These are phyloP conservation scores for Triticum dicoccoides DNA, from an alignment of 176 grass and related monocot species.

Conservation along the genomic window DNA sequence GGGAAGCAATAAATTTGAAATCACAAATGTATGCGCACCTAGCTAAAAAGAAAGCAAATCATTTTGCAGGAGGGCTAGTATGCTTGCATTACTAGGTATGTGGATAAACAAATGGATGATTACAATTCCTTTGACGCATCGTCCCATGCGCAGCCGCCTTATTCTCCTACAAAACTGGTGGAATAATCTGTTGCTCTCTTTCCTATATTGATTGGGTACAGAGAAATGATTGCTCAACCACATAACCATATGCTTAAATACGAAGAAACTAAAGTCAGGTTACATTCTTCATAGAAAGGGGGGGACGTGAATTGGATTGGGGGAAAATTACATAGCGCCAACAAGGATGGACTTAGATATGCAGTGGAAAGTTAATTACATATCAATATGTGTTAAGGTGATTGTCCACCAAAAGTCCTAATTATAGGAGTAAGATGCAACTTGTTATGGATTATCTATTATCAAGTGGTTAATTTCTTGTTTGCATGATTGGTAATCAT, in stretches of 20 bases:
- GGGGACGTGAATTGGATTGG: neutral
- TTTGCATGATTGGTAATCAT: no score
- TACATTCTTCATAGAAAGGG: constrained; percentile 1
- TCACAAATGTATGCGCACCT: neutral
- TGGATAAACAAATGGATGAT: neutral
- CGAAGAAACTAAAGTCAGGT: neutral
- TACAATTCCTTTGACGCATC: neutral
- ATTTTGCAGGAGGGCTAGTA: neutral
- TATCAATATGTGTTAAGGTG: neutral
- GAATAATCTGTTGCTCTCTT: neutral
- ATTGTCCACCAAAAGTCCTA: constrained; percentile 9
- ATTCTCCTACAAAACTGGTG: neutral
- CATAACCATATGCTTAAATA: neutral
- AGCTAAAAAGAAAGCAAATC: neutral
- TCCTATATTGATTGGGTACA: neutral
- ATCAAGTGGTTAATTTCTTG: no score
- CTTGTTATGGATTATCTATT: no score
- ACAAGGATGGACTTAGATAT: neutral
- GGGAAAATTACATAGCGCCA: neutral
- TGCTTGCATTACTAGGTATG: neutral
- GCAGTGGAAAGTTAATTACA: no score
- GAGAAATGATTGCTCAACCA: neutral
- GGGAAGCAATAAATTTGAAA: neutral
- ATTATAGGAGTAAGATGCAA: neutral
- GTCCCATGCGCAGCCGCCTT: neutral